Percentiles rank a stretch among this genome's conserved stretches.
Conservation (phyloP, 176 grass and related monocot species). For the Oropetium thomaeum region DNA sequence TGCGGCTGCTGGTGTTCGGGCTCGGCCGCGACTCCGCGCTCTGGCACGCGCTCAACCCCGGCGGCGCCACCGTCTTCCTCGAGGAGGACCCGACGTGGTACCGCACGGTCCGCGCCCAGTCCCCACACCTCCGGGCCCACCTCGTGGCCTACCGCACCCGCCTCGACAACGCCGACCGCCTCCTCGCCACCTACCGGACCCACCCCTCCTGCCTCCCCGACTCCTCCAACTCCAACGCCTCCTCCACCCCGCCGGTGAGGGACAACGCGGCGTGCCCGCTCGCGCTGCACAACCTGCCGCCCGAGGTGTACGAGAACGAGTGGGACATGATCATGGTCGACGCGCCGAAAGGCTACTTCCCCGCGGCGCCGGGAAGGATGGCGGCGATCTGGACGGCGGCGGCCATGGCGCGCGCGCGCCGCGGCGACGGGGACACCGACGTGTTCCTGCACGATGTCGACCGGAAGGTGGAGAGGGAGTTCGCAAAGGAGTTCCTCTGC, state of each 20-base stretch:
- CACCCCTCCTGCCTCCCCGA: slow-evolving; percentile 17
- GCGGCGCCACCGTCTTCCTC: slow-evolving; percentile 60
- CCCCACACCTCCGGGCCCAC: slow-evolving; percentile 50
- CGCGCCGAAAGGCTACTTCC: slow-evolving; percentile 69
- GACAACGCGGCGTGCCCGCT: slow-evolving; percentile 50
- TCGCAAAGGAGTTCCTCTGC: slow-evolving; percentile 76
- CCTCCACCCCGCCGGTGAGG: not conserved
- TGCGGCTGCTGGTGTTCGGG: slow-evolving; percentile 48
- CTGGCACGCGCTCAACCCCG: slow-evolving; percentile 63
- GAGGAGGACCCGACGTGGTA: slow-evolving; percentile 59
- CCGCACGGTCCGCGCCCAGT: not conserved
- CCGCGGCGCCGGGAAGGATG: slow-evolving; percentile 72
- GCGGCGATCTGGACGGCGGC: slow-evolving; percentile 69
- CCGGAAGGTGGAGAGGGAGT: slow-evolving; percentile 60
- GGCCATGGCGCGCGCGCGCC: slow-evolving; percentile 45
- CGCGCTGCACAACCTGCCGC: slow-evolving; percentile 55
- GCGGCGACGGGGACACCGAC: slow-evolving; percentile 55
- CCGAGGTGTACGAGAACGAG: slow-evolving; percentile 58
- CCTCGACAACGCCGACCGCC: slow-evolving; percentile 37
- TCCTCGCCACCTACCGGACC: slow-evolving; percentile 20
- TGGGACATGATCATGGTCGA: slow-evolving; percentile 88
- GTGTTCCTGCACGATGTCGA: slow-evolving; percentile 82
- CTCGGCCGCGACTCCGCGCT: slow-evolving; percentile 51
- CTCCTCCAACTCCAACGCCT: no score
- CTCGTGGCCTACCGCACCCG: slow-evolving; percentile 47